A percentile compares a stretch with the other conserved stretches of the same genome.
Conservation (phyloP, 345 rosid genomes). For the Carallia pectinifolia region DNA sequence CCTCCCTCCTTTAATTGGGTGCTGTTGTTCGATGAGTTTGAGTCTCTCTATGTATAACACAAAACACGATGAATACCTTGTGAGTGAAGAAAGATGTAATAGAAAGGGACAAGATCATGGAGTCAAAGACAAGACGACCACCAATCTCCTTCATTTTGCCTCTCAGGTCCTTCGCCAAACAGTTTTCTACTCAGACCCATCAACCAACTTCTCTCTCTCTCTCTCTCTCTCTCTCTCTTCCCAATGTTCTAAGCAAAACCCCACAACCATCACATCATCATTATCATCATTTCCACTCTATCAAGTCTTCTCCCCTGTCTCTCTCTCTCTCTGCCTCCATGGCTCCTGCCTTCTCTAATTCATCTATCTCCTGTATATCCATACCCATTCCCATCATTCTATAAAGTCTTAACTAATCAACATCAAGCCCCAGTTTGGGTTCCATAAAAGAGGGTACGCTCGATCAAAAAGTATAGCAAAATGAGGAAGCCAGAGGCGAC, state of each 20-base stretch:
- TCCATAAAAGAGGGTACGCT: conserved; percentile 10
- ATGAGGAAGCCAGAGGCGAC: conserved; percentile 81
- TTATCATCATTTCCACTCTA: conserved; percentile 56
- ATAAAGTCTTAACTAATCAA: conserved; percentile 41
- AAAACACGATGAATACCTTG: conserved; percentile 53
- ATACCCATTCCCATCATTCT: conserved; percentile 10
- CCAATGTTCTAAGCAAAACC: conserved; percentile 94
- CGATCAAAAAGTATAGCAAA: not conserved
- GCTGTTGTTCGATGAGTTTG: not conserved
- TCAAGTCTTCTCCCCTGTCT: conserved; percentile 45
- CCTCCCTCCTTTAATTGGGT: not conserved
- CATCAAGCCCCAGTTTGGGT: conserved; percentile 44
- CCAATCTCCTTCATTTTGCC: conserved; percentile 26
- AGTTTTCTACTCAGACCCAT: conserved; percentile 78
- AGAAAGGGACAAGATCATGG: conserved; percentile 34
- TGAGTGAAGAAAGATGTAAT: conserved; percentile 54
- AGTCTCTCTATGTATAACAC: conserved; percentile 7
- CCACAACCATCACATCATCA: conserved; percentile 61
- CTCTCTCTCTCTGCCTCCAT: conserved; percentile 20
- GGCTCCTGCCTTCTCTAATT: not conserved
- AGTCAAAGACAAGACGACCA: conserved; percentile 60
- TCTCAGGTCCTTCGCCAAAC: conserved; percentile 62
- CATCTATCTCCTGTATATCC: conserved; percentile 3
- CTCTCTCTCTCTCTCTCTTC: conserved; percentile 42
- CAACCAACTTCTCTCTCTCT: conserved; percentile 53